These are phyloP conservation scores for Quercus agrifolia DNA, from an alignment of 306 rosid genomes.

Conservation along the genomic window DNA sequence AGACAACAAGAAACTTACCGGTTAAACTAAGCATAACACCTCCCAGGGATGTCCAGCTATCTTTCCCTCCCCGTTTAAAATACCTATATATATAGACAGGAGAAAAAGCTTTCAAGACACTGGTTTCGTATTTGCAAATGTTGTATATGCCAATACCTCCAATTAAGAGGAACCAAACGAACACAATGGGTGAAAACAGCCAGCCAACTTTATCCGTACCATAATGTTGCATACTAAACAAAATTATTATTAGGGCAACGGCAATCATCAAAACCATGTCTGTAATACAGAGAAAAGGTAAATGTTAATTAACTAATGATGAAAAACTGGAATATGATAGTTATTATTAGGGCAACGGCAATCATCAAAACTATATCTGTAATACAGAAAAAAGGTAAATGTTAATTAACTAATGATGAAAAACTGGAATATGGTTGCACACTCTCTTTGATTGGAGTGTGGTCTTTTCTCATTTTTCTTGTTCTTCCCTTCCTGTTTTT, in stretches of 20 bases:
- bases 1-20: conserved; percentile 41
- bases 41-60: conserved; percentile 91
- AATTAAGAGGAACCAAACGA: conserved; percentile 87
- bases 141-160: conserved; percentile 93
- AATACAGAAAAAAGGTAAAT: conserved; percentile 19
- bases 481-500: too few species aligned
- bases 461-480: too few species aligned
- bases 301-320: conserved; percentile 11
- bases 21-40: conserved; percentile 96
- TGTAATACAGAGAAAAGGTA: conserved; percentile 33
- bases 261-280: conserved; percentile 88
- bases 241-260: conserved; percentile 65
- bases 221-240: conserved; percentile 93
- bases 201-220: conserved; percentile 97
- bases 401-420: conserved; percentile 9
- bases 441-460: too few species aligned
- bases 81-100: conserved; percentile 81
- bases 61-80: conserved; percentile 66
- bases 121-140: conserved; percentile 69
- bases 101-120: conserved; percentile 76
- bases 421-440: neutral
- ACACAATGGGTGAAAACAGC: conserved; percentile 97
- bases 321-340: conserved; percentile 4
- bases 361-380: conserved; percentile 77
- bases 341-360: conserved; percentile 76